Percentiles rank a stretch among this genome's conserved stretches.
These are phyloP conservation scores for Pichia membranifaciens DNA, from an alignment of 805 yeast species.

Conservation along the genomic window DNA sequence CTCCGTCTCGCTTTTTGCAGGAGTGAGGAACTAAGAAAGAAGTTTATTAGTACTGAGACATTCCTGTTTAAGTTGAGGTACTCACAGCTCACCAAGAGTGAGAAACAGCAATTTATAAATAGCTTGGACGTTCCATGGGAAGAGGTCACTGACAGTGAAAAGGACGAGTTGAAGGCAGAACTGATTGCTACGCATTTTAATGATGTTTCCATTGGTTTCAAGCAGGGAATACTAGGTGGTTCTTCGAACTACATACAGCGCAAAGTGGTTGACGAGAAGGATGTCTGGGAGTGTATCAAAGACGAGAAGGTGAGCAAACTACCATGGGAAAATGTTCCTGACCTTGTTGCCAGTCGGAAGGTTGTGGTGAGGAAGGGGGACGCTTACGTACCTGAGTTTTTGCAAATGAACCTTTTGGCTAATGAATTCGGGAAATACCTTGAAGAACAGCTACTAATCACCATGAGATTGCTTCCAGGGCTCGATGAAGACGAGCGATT, in stretches of 20 bases:
- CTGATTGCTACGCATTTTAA: constrained; percentile 51
- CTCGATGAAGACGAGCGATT: constrained; percentile 89
- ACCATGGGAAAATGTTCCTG: constrained; percentile 81
- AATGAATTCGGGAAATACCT: constrained; percentile 60
- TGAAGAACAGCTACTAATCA: constrained; percentile 46
- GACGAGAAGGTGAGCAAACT: constrained; percentile 72
- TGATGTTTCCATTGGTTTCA: constrained; percentile 33
- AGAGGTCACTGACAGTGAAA: constrained; percentile 59
- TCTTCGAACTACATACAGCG: constrained; percentile 11
- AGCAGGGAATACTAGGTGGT: constrained; percentile 26
- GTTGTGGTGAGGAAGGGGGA: constrained; percentile 62
- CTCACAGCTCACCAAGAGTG: constrained; percentile 52
- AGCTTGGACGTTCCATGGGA: constrained; percentile 67
- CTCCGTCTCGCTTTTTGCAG: constrained; percentile 86
- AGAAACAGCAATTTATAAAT: constrained; percentile 66
- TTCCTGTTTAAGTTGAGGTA: constrained; percentile 70
- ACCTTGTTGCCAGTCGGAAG: constrained; percentile 65
- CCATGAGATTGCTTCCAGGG: constrained; percentile 74
- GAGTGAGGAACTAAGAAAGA: constrained; percentile 70
- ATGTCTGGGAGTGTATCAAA: constrained; percentile 43
- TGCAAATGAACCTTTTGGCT: constrained; percentile 65
- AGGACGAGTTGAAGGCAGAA: constrained; percentile 39
- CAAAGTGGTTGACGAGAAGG: constrained; percentile 43
- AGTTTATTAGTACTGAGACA: constrained; percentile 75
- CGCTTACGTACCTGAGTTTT: constrained; percentile 80